Conservation (phyloP, 805 yeast species). For the Lipomyces yamadae region DNA sequence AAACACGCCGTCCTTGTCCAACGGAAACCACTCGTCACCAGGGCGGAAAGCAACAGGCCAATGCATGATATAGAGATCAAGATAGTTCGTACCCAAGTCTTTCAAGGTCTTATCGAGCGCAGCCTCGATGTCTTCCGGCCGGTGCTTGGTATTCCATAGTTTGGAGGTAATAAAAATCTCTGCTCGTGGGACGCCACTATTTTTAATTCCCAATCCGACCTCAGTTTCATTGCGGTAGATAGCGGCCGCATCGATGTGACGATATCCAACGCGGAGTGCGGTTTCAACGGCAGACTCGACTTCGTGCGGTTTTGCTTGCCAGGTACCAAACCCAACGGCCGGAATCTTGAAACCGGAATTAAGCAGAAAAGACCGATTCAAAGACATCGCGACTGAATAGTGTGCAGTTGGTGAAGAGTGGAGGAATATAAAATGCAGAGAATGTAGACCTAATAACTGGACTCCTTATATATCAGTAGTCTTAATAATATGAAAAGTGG, state of each 20-base stretch:
- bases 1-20: conserved; percentile 48
- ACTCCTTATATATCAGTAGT: neutral
- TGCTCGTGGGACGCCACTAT: conserved; percentile 57
- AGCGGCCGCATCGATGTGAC: conserved; percentile 78
- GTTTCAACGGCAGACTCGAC: conserved; percentile 59
- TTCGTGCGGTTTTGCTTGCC: conserved; percentile 56
- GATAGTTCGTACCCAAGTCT: conserved; percentile 71
- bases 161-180: conserved; percentile 53
- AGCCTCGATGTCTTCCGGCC: conserved; percentile 45
- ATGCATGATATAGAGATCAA: conserved; percentile 78
- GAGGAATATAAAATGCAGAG: neutral
- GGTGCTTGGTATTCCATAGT: conserved; percentile 47
- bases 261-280: conserved; percentile 68
- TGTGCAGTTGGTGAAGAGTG: neutral
- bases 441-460: neutral
- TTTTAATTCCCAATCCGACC: conserved; percentile 61
- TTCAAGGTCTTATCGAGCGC: conserved; percentile 64
- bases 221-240: conserved; percentile 68
- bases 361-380: conserved; percentile 47
- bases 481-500: too few relatives aligned
- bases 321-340: conserved; percentile 72
- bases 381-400: neutral
- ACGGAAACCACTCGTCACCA: conserved; percentile 46
- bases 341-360: conserved; percentile 67
- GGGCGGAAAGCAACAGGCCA: conserved; percentile 71